phyloP scores from a whole-genome alignment of 257 asterid species.

The Fraxinus cuspidata region DNA sequence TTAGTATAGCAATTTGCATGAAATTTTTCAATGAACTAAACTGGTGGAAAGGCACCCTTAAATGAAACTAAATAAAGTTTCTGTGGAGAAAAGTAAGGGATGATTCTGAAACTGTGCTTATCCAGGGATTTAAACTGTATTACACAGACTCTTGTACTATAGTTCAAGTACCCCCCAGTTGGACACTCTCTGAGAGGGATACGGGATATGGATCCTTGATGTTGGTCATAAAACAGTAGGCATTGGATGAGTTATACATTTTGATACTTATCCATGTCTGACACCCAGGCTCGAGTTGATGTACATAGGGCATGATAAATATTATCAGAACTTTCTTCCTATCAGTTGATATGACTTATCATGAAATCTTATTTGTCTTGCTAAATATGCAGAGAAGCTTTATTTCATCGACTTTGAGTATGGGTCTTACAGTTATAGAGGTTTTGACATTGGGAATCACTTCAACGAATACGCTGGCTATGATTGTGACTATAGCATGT shows the following conservation, averaged over 20 bases:
- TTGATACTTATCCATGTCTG: slow-evolving; percentile 21
- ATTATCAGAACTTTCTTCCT: slow-evolving; percentile 11
- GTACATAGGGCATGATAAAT: slow-evolving; percentile 16
- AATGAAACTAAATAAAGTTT: neutral
- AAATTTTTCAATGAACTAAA: neutral
- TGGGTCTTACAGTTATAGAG: slow-evolving; percentile 90
- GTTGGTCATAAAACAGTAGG: neutral
- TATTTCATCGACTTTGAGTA: slow-evolving; percentile 97
- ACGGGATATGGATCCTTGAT: neutral
- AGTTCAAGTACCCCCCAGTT: neutral
- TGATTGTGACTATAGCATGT: slow-evolving; percentile 89
- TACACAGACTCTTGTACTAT: neutral
- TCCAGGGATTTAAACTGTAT: neutral
- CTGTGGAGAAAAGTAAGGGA: neutral
- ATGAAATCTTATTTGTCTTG: slow-evolving; percentile 27
- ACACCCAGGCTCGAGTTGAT: neutral
- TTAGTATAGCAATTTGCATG: neutral
- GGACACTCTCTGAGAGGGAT: neutral
- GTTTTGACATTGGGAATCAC: slow-evolving; percentile 98
- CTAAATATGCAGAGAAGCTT: slow-evolving; percentile 63
- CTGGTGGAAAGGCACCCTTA: neutral
- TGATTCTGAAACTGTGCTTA: neutral
- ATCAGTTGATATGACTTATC: slow-evolving; percentile 9
- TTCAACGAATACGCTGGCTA: slow-evolving; percentile 98
- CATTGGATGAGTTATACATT: slow-evolving; percentile 30